Conservation (phyloP, 1,139 yeast genomes). For the Geotrichum fermentans region DNA sequence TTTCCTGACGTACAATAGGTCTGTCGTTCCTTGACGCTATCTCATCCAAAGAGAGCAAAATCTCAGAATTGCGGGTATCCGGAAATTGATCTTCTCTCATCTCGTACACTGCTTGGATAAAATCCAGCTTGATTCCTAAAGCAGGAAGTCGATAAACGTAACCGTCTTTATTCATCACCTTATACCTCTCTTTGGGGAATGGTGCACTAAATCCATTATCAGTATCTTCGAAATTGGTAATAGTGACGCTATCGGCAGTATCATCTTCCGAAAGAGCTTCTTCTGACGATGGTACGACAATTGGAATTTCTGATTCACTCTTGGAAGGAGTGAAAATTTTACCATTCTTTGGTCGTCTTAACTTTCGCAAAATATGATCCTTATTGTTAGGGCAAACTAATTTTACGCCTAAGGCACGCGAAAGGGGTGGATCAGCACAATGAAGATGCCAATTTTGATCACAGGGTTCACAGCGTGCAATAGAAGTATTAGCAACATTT, state of each 20-base stretch:
- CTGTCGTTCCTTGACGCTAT: conserved; percentile 32
- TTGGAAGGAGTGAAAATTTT: conserved; percentile 52
- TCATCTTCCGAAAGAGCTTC: conserved; percentile 38
- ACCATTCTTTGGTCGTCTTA: conserved; percentile 53
- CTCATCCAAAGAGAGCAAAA: conserved; percentile 36
- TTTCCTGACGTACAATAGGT: conserved; percentile 29
- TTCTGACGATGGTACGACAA: conserved; percentile 46
- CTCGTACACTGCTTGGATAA: conserved; percentile 44
- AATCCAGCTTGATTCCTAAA: conserved; percentile 67
- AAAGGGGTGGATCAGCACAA: conserved; percentile 73
- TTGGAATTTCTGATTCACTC: conserved; percentile 61
- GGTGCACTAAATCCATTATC: background rate
- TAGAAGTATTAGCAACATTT: conserved; percentile 51
- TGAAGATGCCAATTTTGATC: conserved; percentile 85
- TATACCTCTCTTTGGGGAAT: background rate
- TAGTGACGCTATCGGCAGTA: conserved; percentile 22
- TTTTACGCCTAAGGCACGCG: conserved; percentile 66
- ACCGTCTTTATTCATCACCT: background rate
- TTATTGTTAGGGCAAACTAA: conserved; percentile 95
- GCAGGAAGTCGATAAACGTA: conserved; percentile 37
- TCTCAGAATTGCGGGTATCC: conserved; percentile 28
- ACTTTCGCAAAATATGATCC: conserved; percentile 37
- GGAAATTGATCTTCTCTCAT: conserved; percentile 27
- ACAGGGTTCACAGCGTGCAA: conserved; percentile 83
- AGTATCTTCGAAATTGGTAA: conserved; percentile 15